phyloP scores from a whole-genome alignment of 192 early-diverging fungal genomes.

The Piromyces finnis region DNA sequence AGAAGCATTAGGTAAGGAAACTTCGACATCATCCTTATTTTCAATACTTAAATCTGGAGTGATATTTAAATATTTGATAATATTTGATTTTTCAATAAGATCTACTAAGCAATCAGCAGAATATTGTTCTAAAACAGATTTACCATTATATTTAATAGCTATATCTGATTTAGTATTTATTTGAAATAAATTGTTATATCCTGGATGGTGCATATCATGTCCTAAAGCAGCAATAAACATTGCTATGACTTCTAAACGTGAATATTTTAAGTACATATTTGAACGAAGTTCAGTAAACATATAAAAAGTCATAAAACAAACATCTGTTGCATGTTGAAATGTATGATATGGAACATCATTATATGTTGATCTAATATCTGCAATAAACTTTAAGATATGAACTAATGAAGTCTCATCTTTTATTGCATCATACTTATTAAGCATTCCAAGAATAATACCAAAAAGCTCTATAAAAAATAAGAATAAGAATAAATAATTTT shows the following conservation, averaged over 20 bases:
- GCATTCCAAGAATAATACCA: conserved; percentile 66
- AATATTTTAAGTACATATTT: conserved; percentile 31
- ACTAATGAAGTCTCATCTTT: neutral
- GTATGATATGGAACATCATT: neutral
- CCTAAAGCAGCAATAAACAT: conserved; percentile 70
- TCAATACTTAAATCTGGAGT: neutral
- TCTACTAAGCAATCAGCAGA: conserved; percentile 59
- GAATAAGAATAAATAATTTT: too few relatives aligned
- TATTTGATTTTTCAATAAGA: conserved; percentile 52
- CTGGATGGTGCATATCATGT: conserved; percentile 79
- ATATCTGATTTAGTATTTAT: conserved; percentile 66
- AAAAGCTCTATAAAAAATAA: conserved; percentile 34
- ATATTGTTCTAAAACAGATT: conserved; percentile 71
- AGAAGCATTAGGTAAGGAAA: neutral
- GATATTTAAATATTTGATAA: conserved; percentile 19
- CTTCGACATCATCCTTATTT: neutral
- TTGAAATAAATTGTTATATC: conserved; percentile 72
- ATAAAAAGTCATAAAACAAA: conserved; percentile 19
- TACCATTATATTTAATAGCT: conserved; percentile 50
- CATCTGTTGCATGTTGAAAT: neutral
- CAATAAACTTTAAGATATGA: neutral
- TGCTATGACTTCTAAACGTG: conserved; percentile 48
- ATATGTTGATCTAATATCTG: neutral
- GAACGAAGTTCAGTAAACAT: conserved; percentile 53
- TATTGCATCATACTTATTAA: conserved; percentile 7